Conservation (phyloP, 2,329 filamentous ascomycete species). For the Pyrenophora teres region DNA sequence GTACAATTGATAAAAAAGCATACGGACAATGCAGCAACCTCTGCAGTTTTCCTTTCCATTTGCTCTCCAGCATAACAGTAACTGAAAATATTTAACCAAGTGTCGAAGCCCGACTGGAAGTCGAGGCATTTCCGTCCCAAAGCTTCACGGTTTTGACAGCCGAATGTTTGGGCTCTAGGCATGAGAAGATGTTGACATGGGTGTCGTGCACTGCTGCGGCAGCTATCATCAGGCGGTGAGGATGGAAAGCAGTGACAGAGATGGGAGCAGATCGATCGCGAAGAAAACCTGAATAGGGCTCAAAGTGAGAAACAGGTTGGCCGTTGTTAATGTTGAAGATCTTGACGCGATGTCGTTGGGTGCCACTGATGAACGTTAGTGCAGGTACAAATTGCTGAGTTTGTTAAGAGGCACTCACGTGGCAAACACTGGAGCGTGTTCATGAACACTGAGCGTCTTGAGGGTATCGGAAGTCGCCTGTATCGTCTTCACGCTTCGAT, state of each 20-base stretch:
- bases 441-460: slow-evolving; percentile 87
- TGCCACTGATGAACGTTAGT: slow-evolving; percentile 65
- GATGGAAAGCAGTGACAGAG: slow-evolving; percentile 89
- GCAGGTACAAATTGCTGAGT: slow-evolving; percentile 48
- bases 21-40: background rate
- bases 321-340: slow-evolving; percentile 85
- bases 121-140: slow-evolving; percentile 37
- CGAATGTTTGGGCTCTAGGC: slow-evolving; percentile 33
- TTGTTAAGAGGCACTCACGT: slow-evolving; percentile 60
- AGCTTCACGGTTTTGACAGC: slow-evolving; percentile 38
- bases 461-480: slow-evolving; percentile 77
- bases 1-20: too few relatives aligned
- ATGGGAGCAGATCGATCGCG: slow-evolving; percentile 82
- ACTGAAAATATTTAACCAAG: slow-evolving; percentile 10
- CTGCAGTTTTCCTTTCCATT: background rate
- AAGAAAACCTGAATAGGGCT: slow-evolving; percentile 89
- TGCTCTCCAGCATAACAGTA: too few relatives aligned
- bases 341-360: slow-evolving; percentile 84
- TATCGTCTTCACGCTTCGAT: slow-evolving; percentile 73
- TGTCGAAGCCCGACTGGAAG: slow-evolving; percentile 25
- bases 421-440: slow-evolving; percentile 94
- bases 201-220: slow-evolving; percentile 85
- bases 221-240: slow-evolving; percentile 88
- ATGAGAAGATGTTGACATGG: slow-evolving; percentile 84
- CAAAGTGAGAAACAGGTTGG: slow-evolving; percentile 76